Evolutionary conservation across 2,329 filamentous ascomycete genomes (phyloP).

Genomic region (Pseudogymnoascus sp.): DNA sequence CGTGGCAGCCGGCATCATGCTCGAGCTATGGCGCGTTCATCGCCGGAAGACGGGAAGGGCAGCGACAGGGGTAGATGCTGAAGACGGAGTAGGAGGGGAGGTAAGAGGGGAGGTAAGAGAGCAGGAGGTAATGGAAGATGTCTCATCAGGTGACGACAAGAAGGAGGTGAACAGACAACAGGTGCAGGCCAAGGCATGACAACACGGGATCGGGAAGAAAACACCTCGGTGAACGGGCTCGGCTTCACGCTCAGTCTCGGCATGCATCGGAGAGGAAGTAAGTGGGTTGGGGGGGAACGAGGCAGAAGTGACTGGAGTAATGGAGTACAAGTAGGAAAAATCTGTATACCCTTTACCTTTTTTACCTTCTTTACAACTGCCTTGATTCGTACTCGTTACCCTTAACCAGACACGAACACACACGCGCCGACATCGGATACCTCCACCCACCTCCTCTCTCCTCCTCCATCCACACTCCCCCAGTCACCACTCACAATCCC

Average conservation of each 20-base stretch:
- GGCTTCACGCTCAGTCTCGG: background rate
- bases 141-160: background rate
- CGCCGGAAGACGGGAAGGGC: background rate
- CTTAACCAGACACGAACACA: background rate
- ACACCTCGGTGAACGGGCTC: background rate
- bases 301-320: background rate
- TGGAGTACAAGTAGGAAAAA: background rate
- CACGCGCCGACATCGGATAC: background rate
- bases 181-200: background rate
- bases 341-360: background rate
- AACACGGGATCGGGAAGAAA: background rate
- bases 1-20: slow-evolving; percentile 27
- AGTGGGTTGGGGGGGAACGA: background rate
- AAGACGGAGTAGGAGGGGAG: background rate
- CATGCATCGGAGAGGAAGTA: background rate
- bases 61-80: background rate
- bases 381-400: background rate
- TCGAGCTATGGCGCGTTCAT: slow-evolving; percentile 19
- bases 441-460: background rate
- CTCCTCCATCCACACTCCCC: background rate
- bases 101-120: too few relatives aligned
- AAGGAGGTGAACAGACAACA: background rate
- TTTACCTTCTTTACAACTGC: background rate
- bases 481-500: too few relatives aligned
- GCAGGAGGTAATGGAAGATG: background rate